Evolutionary conservation across 2,329 filamentous ascomycete species (phyloP), one percentile per base, ranked within the genome.

Genomic region (Zarea fungicola): DNA sequence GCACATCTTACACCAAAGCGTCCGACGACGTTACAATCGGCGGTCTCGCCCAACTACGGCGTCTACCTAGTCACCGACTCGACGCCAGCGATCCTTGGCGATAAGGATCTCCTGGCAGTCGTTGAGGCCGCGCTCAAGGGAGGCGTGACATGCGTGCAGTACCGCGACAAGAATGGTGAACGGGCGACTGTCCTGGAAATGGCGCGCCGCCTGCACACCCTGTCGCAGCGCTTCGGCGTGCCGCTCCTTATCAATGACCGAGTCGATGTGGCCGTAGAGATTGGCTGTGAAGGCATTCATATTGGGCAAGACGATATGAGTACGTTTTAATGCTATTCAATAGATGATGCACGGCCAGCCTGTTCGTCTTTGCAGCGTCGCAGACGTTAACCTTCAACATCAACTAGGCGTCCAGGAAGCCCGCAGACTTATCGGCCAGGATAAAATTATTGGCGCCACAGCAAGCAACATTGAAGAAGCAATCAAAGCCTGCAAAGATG

Each of bases 21-120:
- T 7, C 37, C 46, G 8, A 45, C 34, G 43, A 70, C 67, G 61
- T 49, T 59, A 48, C 58, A 72, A 51, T 54, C 66, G 62, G 61
- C 69, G 8, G 28, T 8, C 8, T 14, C 45, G 18, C 73, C 85
- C 40, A 83, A 95, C 68, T 91, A 95, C 65, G 84, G 85, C 42
- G 73, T 96, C 32, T 96, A 96, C 65, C 77, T 96, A 50, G 91
- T 96, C 58, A 96, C 91, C 5, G 91, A 96, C 75, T 93, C 89
- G 43, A 95, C 90, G n/a, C 79, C 85, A 13, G 81, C 83, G 28
- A 89, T 96, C 57, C 81, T 96, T 36, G 87, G 87, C 48, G 70
- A 76, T 54, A 79, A 78, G 57, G 77, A 89, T 63, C 75, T 96
- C 31, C 78, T 80, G 52, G 58, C 78, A 9, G 84, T 96, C 1